phyloP scores from a whole-genome alignment of 1,284 basidiomycete species.

The Stereum hirsutum region DNA sequence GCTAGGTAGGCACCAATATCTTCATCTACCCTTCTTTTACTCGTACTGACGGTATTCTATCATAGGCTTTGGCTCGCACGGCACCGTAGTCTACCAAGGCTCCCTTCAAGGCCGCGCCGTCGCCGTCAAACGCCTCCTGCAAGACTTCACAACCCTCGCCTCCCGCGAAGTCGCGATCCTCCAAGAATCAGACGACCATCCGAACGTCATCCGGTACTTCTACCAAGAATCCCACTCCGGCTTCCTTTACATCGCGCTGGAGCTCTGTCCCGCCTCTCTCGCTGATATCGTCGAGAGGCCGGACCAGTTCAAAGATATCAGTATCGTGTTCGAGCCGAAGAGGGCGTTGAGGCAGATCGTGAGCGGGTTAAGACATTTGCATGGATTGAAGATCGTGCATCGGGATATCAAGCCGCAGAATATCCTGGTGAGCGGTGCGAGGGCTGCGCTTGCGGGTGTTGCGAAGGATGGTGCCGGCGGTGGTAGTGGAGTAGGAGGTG shows the following conservation, averaged over 20 bases:
- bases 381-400: conserved; percentile 94
- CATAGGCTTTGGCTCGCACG: conserved; percentile 92
- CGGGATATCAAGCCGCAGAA: conserved; percentile 99
- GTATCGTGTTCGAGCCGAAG: conserved; percentile 75
- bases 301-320: conserved; percentile 61
- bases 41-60: conserved; percentile 1
- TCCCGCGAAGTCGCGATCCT: conserved; percentile 91
- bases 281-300: conserved; percentile 89
- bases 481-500: no score
- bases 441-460: no score
- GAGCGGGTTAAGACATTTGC: conserved; percentile 82
- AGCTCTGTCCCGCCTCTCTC: conserved; percentile 91
- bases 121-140: conserved; percentile 92
- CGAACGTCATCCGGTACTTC: conserved; percentile 97
- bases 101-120: conserved; percentile 94
- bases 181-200: conserved; percentile 96
- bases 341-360: conserved; percentile 84
- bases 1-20: conserved; percentile 66
- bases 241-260: conserved; percentile 96
- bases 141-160: conserved; percentile 93
- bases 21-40: background rate
- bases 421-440: conserved; percentile 80
- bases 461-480: no score
- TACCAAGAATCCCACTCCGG: conserved; percentile 92
- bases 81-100: conserved; percentile 91